phyloP scores from a whole-genome alignment of 805 yeast genomes.

The Metschnikowia continentalis region DNA sequence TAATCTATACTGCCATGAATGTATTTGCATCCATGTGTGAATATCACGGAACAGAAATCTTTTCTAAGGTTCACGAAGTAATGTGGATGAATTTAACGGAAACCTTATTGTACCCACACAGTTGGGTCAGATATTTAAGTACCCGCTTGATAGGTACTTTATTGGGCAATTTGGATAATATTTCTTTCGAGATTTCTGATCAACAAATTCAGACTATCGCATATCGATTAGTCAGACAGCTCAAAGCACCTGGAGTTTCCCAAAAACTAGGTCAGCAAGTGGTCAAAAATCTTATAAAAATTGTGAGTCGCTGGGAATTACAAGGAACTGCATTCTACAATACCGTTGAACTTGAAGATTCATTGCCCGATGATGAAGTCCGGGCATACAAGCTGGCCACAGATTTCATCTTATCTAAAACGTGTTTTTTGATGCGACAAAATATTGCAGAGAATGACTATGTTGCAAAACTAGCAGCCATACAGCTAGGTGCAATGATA shows the following conservation, averaged over 20 bases:
- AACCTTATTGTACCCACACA: conserved; percentile 74
- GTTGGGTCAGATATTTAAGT: conserved; percentile 80
- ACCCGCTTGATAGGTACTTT: conserved; percentile 55
- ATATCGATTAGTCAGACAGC: conserved; percentile 65
- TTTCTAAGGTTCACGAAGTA: conserved; percentile 24
- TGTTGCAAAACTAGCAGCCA: conserved; percentile 60
- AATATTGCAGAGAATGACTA: conserved; percentile 47
- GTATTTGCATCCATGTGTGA: conserved; percentile 44
- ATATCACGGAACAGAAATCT: conserved; percentile 29
- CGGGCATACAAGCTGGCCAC: conserved; percentile 34
- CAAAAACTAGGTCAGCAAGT: conserved; percentile 59
- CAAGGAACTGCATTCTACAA: conserved; percentile 34
- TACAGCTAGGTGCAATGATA: conserved; percentile 67
- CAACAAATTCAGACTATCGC: conserved; percentile 64
- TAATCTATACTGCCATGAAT: conserved; percentile 62
- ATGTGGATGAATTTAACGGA: conserved; percentile 53
- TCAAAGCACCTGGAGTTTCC: conserved; percentile 72
- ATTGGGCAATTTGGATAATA: conserved; percentile 37
- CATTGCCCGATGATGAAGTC: neutral
- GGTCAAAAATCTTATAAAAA: conserved; percentile 60
- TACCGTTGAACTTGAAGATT: conserved; percentile 17
- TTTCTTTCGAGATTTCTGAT: conserved; percentile 32
- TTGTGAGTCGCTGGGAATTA: conserved; percentile 60
- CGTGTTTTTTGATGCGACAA: conserved; percentile 63
- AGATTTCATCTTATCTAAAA: conserved; percentile 61